Evolutionary conservation across 768 basidiomycete genomes (phyloP), one percentile per base, ranked within the genome.

Genomic region (Termitomyces sp.): DNA sequence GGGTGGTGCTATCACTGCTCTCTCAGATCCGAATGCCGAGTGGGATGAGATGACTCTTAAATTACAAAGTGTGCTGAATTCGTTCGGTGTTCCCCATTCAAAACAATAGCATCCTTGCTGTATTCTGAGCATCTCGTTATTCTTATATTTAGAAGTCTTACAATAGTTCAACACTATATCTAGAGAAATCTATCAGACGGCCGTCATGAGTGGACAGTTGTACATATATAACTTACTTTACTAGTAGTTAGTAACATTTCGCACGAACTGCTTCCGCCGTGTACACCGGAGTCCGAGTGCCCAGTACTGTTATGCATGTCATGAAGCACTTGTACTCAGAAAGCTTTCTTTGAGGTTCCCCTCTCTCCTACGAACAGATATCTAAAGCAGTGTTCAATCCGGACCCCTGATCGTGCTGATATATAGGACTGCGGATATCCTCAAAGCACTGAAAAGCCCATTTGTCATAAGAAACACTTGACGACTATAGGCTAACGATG

Each of bases 1-100:
- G 20, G 96, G 96, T n/a, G 96, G 96, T 39, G 96, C 95, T 11
- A 97, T 98, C 66, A 98, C 96, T 22, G 94, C 94, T 15, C 80
- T 98, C 42, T 96, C 94, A 6, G 86, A 95, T 62, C 81, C 89
- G 5, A 84, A 87, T 49, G 86, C 81, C 7, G 96, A 98, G 72
- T 97, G 95, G 95, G 94, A 96, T 7, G 96, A 98, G 71, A 96
- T 98, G 83, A 67, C 85, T 20, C 80, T 87, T n/a, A 98, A 98
- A 72, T 81, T 96, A 32, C 82, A 87, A 63, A 91, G 90, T 66
- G 90, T 91, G 50, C 75, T 92, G 54, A 79, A 82, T 48, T 81
- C 85, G 24, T 92, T 92, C 65, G 81, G 81, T 39, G 76, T 68
- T 13, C 65, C 9, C 28, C 4, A 54, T 39, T 16, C 28, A 22